Percentiles rank a stretch among this genome's conserved stretches.
Conservation (phyloP, 345 rosid genomes). For the Atalantia buxifolia region DNA sequence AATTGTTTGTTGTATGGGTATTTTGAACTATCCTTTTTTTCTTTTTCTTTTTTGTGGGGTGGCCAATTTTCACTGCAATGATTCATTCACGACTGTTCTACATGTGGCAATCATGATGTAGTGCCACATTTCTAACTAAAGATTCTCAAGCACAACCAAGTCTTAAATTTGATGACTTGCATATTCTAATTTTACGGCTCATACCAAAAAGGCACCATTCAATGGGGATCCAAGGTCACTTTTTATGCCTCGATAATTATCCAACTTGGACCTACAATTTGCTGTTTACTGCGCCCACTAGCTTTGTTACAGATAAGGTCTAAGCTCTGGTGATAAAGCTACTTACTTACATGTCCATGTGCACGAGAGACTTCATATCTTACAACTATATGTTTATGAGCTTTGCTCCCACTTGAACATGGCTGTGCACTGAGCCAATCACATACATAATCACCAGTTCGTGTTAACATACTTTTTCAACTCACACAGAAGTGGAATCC, state of each 20-base stretch:
- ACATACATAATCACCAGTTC: no score
- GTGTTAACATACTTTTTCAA: no score
- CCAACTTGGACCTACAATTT: neutral
- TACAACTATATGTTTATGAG: no score
- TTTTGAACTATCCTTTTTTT: no score
- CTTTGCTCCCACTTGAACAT: neutral
- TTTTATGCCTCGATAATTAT: neutral
- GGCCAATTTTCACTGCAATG: no score
- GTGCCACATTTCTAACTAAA: no score
- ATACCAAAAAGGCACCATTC: neutral
- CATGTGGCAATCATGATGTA: neutral
- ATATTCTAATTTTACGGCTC: slow-evolving; percentile 2
- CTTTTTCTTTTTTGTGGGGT: no score
- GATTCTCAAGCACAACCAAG: neutral
- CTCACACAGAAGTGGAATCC: neutral
- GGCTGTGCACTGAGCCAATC: neutral
- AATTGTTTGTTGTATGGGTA: no score
- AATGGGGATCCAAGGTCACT: neutral
- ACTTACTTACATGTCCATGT: no score
- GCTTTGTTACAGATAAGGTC: neutral
- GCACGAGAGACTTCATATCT: no score
- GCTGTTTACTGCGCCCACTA: neutral
- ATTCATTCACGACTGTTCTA: neutral
- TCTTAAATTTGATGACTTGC: neutral
- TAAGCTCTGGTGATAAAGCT: neutral